Evolutionary conservation across 768 basidiomycete species (phyloP).

Genomic region (Amanita rimosa): DNA sequence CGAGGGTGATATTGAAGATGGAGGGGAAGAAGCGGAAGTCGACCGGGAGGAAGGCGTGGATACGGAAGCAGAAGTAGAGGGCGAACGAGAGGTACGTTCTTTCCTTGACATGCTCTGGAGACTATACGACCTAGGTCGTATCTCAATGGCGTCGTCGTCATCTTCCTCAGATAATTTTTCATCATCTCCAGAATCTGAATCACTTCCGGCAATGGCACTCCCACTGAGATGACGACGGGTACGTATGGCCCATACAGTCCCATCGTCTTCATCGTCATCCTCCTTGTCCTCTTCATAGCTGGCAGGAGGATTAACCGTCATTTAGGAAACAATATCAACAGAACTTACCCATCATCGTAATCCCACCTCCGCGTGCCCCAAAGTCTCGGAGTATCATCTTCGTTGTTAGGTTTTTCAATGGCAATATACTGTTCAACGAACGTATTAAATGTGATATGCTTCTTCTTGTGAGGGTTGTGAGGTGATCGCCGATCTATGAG

Average conservation of each 20-base stretch:
- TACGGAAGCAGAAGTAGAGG: conserved; percentile 31
- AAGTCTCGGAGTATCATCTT: conserved; percentile 10
- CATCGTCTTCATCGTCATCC: conserved; percentile 41
- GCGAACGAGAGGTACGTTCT: conserved; percentile 22
- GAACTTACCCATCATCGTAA: conserved; percentile 56
- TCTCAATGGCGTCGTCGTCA: conserved; percentile 49
- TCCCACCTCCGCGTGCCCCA: conserved; percentile 18
- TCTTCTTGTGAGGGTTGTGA: conserved; percentile 38
- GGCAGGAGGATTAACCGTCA: not conserved
- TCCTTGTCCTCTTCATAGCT: conserved; percentile 69
- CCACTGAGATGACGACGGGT: conserved; percentile 10
- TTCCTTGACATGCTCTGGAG: conserved; percentile 13
- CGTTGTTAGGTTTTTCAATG: conserved; percentile 62
- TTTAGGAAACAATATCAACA: not conserved
- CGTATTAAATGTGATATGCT: conserved; percentile 95
- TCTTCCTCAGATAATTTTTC: conserved; percentile 20
- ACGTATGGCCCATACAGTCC: conserved; percentile 17
- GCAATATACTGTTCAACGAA: conserved; percentile 96
- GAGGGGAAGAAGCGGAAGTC: conserved; percentile 3
- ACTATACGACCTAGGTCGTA: conserved; percentile 29
- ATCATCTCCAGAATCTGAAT: conserved; percentile 23
- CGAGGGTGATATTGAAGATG: conserved; percentile 8
- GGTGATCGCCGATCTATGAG: conserved; percentile 12
- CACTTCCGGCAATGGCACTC: conserved; percentile 22
- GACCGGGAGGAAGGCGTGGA: conserved; percentile 25